Evolutionary conservation across 257 asterid species (phyloP), one percentile per base, ranked within the genome.

Genomic region (Salvia rosmarinus): DNA sequence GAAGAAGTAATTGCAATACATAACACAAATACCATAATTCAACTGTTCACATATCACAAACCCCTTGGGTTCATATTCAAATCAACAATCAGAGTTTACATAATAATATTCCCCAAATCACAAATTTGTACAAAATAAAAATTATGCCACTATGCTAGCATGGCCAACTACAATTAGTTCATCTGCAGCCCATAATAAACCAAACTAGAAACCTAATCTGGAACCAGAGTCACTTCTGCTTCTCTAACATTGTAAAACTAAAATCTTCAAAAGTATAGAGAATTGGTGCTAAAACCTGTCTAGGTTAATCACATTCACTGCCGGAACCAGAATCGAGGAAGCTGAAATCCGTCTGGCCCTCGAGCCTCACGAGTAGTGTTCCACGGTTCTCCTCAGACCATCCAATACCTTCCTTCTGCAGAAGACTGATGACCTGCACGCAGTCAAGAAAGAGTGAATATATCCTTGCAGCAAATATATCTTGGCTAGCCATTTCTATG

Each of bases 401-500:
- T 13, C 71, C 17, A 17, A 94, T 84, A 35, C 91, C 91, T 83
- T 91, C 96, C 19, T 71, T 84, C 78, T 84, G 80, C 35, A 94
- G 80, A 74, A 94, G 91, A 64, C 73, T 37, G 62, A 79, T 64
- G 14, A 91, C 97, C 98, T 94, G 88, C 70, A 77, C 10, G 34
- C 61, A 76, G 43, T 63, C 64, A 61, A 55, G 19, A 68, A 66
- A 73, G 21, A 44, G 16, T 9, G 34, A 35, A 65, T 11, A 2
- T 25, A 9, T 23, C 10, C 96, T 88, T 39, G 86, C 85, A 21
- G 81, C 70, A 72, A 95, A 95, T 77, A 95, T 89, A 84, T 91
- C 85, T 79, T 59, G 82, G 77, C 98, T 95, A 75, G 97, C 99
- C n/a, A n/a, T n/a, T n/a, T n/a, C n/a, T n/a, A n/a, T n/a, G n/a